Evolutionary conservation across 2,329 filamentous ascomycete genomes (phyloP).

Genomic region (Claviceps purpurea): DNA sequence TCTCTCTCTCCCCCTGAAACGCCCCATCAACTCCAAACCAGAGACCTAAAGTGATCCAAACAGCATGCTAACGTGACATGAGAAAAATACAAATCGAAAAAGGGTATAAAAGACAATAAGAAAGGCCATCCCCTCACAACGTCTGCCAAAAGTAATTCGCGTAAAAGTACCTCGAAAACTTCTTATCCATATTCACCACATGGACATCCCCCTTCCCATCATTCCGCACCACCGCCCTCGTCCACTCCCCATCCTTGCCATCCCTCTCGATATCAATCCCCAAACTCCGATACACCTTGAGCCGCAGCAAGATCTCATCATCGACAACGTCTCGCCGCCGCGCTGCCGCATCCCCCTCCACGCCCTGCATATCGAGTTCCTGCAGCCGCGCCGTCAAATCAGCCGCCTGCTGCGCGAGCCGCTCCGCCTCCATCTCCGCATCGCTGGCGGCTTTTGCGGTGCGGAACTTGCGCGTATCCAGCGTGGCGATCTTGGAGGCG

Average conservation of each 20-base stretch:
- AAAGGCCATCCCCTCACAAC: conserved; percentile 34
- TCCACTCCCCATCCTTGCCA: conserved; percentile 63
- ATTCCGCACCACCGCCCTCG: conserved; percentile 74
- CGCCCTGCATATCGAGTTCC: conserved; percentile 74
- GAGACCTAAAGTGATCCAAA: neutral
- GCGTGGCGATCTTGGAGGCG: conserved; percentile 68
- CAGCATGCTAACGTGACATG: neutral
- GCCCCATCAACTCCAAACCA: neutral
- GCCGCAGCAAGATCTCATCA: conserved; percentile 56
- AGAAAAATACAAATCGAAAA: neutral
- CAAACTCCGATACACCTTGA: conserved; percentile 83
- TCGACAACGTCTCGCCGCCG: conserved; percentile 34
- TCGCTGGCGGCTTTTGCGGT: conserved; percentile 85
- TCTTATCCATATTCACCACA: conserved; percentile 86
- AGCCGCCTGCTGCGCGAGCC: conserved; percentile 65
- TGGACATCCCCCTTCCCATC: conserved; percentile 81
- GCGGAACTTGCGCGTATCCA: conserved; percentile 90
- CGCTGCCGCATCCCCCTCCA: conserved; percentile 47
- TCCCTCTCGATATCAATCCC: conserved; percentile 79
- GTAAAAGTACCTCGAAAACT: conserved; percentile 84
- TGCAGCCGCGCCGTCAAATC: conserved; percentile 62
- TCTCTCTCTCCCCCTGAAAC: neutral
- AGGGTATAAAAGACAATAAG: neutral
- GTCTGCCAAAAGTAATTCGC: conserved; percentile 94
- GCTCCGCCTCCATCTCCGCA: conserved; percentile 86